Base-by-base conservation (phyloP, 441 rosid genomes). In the Bruguiera hainesii region DNA sequence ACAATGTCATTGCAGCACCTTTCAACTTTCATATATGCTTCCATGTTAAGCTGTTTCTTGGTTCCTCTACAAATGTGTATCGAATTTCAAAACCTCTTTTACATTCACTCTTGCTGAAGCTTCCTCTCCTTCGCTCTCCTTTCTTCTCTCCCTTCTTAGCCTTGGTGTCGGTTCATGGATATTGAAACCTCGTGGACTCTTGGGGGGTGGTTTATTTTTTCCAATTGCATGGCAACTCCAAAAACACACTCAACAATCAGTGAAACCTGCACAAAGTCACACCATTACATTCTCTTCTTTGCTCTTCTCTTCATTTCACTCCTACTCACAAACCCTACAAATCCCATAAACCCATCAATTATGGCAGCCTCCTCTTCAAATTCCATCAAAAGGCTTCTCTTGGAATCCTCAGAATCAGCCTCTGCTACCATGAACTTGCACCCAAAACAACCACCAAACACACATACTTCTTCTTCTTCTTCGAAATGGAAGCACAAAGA, bases 151-250 rank as follows among this genome's bases (percentile, higher is more conserved):
- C 58, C 46, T 53, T 63, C 62, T 71, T 76, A 76, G 84, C 86
- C 80, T 74, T 79, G 82, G 80, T 68, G 58, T 63, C 87, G 85
- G 97, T 88, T 94, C 77, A 94, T 94, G 96, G 97, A 89, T 89
- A 87, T 89, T 87, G 93, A 88, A 83, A 89, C 92, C 91, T 80
- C 86, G 76, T 81, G 89, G 89, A 80, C 80, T 81, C 82, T 84
- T 84, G 81, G 91, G 93, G 96, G 96, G 48, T 11, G 92, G 87
- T 79, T 60, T 65, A 9, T 79, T 80, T 75, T 78, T 85, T 68
- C 78, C 59, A 72, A 76, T 87, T 88, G 90, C 87, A 89, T 88
- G 97, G 97, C 96, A 85, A 74, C 89, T 67, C 71, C 85, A 66
- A 81, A 73, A 69, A 49, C 86, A 55, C 60, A 68, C 50, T 61